A percentile compares a stretch with the other conserved stretches of the same genome.
Conservation (phyloP, 495 filamentous ascomycete genomes). For the Penicillium herquei region DNA sequence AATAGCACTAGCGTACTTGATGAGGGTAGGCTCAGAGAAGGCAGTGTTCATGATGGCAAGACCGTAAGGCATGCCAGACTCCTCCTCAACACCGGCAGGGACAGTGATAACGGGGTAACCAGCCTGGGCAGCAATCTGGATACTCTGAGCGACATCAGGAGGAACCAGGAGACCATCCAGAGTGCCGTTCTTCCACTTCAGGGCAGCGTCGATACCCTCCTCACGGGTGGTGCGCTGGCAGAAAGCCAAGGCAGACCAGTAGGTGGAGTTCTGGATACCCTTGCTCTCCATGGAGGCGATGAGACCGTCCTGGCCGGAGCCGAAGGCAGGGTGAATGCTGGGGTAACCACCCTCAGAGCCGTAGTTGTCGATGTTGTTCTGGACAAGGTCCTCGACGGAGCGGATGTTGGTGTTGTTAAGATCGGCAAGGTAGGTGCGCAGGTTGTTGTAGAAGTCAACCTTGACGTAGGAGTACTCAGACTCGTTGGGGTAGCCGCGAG, state of each 20-base stretch:
- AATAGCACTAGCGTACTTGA: conserved; percentile 67
- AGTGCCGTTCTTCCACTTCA: conserved; percentile 45
- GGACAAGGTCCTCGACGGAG: conserved; percentile 64
- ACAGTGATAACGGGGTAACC: conserved; percentile 73
- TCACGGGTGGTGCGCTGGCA: conserved; percentile 57
- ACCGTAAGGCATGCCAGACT: conserved; percentile 68
- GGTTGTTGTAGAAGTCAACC: conserved; percentile 76
- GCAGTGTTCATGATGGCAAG: conserved; percentile 66
- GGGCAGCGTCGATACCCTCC: conserved; percentile 66
- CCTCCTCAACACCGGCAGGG: conserved; percentile 53
- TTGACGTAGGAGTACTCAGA: conserved; percentile 71
- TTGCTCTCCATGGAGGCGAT: conserved; percentile 57
- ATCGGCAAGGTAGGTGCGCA: conserved; percentile 62
- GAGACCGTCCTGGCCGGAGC: conserved; percentile 69
- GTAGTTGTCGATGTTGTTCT: conserved; percentile 64
- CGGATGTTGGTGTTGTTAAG: conserved; percentile 62
- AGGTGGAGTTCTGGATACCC: conserved; percentile 63
- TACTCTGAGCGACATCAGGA: conserved; percentile 62
- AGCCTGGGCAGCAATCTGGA: conserved; percentile 54
- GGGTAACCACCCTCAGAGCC: conserved; percentile 70
- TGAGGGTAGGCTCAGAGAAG: conserved; percentile 57
- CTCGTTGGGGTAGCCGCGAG: conserved; percentile 62
- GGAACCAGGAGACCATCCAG: conserved; percentile 65
- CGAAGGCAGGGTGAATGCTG: conserved; percentile 61
- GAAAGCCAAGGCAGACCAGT: conserved; percentile 62